phyloP scores from a whole-genome alignment of 306 rosid species.

The Biancaea sappan region DNA sequence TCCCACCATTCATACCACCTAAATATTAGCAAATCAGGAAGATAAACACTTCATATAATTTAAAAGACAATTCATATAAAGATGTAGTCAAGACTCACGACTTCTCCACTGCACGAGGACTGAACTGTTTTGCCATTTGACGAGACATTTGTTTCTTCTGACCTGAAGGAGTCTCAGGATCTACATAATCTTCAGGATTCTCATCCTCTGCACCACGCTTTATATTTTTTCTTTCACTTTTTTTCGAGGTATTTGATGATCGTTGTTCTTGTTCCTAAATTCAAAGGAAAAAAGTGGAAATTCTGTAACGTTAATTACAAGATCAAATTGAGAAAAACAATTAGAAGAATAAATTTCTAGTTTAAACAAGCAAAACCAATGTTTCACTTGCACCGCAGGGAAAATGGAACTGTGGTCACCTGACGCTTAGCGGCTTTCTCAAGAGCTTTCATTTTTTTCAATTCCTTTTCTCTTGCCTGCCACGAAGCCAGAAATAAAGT shows the following conservation, averaged over 20 bases:
- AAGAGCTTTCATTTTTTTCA: slow-evolving; percentile 73
- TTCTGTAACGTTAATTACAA: slow-evolving; percentile 5
- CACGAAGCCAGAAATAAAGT: slow-evolving; percentile 26
- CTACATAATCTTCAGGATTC: slow-evolving; percentile 70
- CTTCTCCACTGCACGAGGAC: slow-evolving; percentile 77
- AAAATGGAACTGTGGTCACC: slow-evolving; percentile 43
- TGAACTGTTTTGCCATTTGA: slow-evolving; percentile 83
- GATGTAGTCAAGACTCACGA: slow-evolving; percentile 56
- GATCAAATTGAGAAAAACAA: slow-evolving; percentile 8
- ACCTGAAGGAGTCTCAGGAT: slow-evolving; percentile 77
- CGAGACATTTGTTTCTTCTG: slow-evolving; percentile 71
- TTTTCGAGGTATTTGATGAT: slow-evolving; percentile 61
- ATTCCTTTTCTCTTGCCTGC: slow-evolving; percentile 92
- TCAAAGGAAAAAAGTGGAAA: neutral
- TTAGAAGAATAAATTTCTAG: neutral
- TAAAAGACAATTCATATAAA: slow-evolving; percentile 12
- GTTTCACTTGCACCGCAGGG: neutral
- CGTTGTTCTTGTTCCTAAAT: slow-evolving; percentile 75
- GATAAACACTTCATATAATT: slow-evolving; percentile 14
- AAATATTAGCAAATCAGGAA: slow-evolving; percentile 34
- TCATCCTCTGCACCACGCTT: slow-evolving; percentile 76
- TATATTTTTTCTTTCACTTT: slow-evolving; percentile 72
- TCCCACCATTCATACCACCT: slow-evolving; percentile 99
- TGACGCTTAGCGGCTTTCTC: slow-evolving; percentile 80
- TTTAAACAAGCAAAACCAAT: neutral